These are phyloP conservation scores for Hymenoscyphus salicellus DNA, from an alignment of 2,329 filamentous ascomycete species.

Conservation along the genomic window DNA sequence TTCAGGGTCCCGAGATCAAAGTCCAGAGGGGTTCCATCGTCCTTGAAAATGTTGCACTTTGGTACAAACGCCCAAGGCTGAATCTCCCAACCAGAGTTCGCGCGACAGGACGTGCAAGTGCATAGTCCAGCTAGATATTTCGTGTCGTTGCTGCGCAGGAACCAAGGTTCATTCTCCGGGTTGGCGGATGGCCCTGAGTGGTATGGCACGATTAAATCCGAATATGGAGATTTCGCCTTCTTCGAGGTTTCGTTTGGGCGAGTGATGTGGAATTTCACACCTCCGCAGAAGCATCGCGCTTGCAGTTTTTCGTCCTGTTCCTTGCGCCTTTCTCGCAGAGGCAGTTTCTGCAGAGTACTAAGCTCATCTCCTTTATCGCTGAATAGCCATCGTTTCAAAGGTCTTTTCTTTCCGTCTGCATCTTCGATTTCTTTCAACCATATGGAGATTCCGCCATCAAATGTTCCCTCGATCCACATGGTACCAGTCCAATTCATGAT, in stretches of 20 bases:
- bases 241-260: conserved; percentile 49
- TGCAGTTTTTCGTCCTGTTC: conserved; percentile 34
- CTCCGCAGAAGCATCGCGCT: conserved; percentile 53
- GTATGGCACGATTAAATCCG: conserved; percentile 53
- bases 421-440: conserved; percentile 38
- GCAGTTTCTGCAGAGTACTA: neutral
- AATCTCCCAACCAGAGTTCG: conserved; percentile 59
- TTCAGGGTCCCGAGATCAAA: conserved; percentile 46
- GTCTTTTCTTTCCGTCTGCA: conserved; percentile 14
- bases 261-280: conserved; percentile 55
- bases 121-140: conserved; percentile 61
- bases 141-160: conserved; percentile 31
- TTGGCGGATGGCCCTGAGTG: conserved; percentile 41
- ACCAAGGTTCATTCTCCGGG: conserved; percentile 32
- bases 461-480: conserved; percentile 42
- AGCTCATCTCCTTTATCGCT: neutral
- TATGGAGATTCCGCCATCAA: conserved; percentile 49
- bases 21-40: conserved; percentile 33
- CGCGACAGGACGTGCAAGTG: conserved; percentile 60
- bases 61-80: conserved; percentile 65
- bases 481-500: conserved; percentile 28
- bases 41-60: conserved; percentile 52
- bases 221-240: conserved; percentile 46
- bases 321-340: neutral
- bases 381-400: neutral